Evolutionary conservation across 2,329 filamentous ascomycete genomes (phyloP).

Genomic region (Neonectria sp.): DNA sequence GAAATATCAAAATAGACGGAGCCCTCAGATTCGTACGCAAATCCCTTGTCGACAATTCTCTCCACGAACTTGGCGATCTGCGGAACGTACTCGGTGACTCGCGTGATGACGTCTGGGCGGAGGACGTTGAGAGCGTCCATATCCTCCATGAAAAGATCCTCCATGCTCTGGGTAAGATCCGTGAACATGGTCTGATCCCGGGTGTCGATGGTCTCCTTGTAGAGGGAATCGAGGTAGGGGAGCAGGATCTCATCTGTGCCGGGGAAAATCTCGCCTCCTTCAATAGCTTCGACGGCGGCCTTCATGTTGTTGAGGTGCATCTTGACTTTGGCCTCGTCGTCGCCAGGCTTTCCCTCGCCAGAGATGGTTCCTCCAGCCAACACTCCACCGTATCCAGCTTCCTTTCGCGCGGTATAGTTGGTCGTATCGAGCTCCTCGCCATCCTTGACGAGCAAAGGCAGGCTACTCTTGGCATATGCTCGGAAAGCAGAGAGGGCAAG

Average conservation of each 20-base stretch:
- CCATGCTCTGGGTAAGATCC: slow-evolving; percentile 87
- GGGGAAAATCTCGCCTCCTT: slow-evolving; percentile 65
- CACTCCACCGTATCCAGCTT: slow-evolving; percentile 68
- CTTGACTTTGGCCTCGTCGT: slow-evolving; percentile 89
- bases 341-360: slow-evolving; percentile 74
- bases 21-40: slow-evolving; percentile 85
- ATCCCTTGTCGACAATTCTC: slow-evolving; percentile 86
- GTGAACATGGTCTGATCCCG: slow-evolving; percentile 84
- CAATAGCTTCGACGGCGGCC: slow-evolving; percentile 65
- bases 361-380: slow-evolving; percentile 69
- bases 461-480: slow-evolving; percentile 68
- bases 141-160: slow-evolving; percentile 89
- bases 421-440: slow-evolving; percentile 61
- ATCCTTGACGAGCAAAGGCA: slow-evolving; percentile 66
- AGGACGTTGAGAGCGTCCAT: slow-evolving; percentile 90
- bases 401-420: slow-evolving; percentile 66
- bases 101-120: slow-evolving; percentile 84
- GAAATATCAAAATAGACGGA: slow-evolving; percentile 96
- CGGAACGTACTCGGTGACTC: slow-evolving; percentile 93
- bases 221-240: slow-evolving; percentile 83
- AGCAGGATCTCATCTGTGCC: slow-evolving; percentile 78
- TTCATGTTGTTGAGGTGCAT: slow-evolving; percentile 84
- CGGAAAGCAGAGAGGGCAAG: slow-evolving; percentile 69
- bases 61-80: slow-evolving; percentile 91
- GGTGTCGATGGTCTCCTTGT: slow-evolving; percentile 74